Evolutionary conservation across 176 grass and related monocot genomes (phyloP).

Genomic region (Juncus effusus): DNA sequence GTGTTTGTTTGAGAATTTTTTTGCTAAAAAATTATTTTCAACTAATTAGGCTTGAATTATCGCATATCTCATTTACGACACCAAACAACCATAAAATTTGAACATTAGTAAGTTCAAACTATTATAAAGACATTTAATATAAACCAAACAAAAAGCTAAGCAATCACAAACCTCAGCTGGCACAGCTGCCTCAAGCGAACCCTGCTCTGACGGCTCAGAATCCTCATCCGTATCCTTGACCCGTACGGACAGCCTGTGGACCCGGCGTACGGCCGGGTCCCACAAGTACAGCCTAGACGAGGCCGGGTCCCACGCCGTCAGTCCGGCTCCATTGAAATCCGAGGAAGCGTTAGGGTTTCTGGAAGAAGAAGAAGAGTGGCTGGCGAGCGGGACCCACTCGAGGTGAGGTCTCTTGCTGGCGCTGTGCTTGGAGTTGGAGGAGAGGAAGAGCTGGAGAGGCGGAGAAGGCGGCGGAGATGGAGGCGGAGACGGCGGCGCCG

Average conservation of each 20-base stretch:
- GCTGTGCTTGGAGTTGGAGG: conserved; percentile 32
- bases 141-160: background rate
- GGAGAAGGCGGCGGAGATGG: conserved; percentile 47
- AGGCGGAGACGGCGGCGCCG: conserved; percentile 51
- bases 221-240: conserved; percentile 43
- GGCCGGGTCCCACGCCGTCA: conserved; percentile 55
- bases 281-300: conserved; percentile 70
- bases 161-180: conserved; percentile 58
- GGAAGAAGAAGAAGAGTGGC: conserved; percentile 33
- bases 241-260: conserved; percentile 63
- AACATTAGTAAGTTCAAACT: background rate
- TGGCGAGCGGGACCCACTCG: conserved; percentile 43
- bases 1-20: too few species aligned
- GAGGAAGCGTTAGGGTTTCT: conserved; percentile 25
- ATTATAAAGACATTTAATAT: background rate
- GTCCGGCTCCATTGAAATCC: conserved; percentile 25
- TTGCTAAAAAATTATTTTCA: too few species aligned
- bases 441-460: conserved; percentile 42
- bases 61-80: too few species aligned
- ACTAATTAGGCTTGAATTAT: background rate
- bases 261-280: conserved; percentile 42
- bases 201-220: conserved; percentile 30
- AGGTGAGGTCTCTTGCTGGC: conserved; percentile 26
- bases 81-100: background rate
- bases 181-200: conserved; percentile 61